Evolutionary conservation across 805 yeast genomes (phyloP).

Genomic region (Metschnikowia proteae): DNA sequence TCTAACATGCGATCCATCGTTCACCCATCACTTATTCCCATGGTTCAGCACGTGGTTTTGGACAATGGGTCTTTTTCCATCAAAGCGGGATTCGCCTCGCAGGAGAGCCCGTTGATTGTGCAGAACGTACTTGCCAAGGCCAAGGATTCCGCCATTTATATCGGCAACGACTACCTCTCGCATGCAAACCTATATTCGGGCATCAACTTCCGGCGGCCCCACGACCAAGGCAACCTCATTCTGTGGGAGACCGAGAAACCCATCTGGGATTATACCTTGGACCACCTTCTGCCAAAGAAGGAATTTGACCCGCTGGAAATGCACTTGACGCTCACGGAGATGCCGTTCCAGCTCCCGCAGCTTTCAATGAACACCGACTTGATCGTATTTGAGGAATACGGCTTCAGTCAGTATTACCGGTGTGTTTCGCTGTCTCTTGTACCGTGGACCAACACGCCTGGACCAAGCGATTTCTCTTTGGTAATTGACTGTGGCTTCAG

Average conservation of each 20-base stretch:
- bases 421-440: slow-evolving; percentile 57
- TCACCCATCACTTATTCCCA: not conserved
- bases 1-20: not conserved
- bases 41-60: slow-evolving; percentile 46
- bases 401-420: slow-evolving; percentile 66
- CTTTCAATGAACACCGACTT: slow-evolving; percentile 84
- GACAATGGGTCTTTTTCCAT: slow-evolving; percentile 90
- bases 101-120: slow-evolving; percentile 43
- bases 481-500: slow-evolving; percentile 88
- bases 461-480: slow-evolving; percentile 56
- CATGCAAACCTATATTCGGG: slow-evolving; percentile 71
- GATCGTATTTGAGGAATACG: slow-evolving; percentile 90
- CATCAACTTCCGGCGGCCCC: slow-evolving; percentile 71
- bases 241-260: slow-evolving; percentile 90
- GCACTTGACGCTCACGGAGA: slow-evolving; percentile 70
- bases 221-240: slow-evolving; percentile 81
- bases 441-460: slow-evolving; percentile 47
- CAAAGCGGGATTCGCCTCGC: slow-evolving; percentile 44
- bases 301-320: slow-evolving; percentile 43
- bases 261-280: slow-evolving; percentile 81
- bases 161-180: slow-evolving; percentile 64
- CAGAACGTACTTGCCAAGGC: slow-evolving; percentile 73
- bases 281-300: slow-evolving; percentile 36
- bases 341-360: slow-evolving; percentile 77
- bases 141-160: slow-evolving; percentile 64